Evolutionary conservation across 208 protist species (phyloP), one percentile per base, ranked within the genome.

Genomic region (Trypanosoma rangeli): DNA sequence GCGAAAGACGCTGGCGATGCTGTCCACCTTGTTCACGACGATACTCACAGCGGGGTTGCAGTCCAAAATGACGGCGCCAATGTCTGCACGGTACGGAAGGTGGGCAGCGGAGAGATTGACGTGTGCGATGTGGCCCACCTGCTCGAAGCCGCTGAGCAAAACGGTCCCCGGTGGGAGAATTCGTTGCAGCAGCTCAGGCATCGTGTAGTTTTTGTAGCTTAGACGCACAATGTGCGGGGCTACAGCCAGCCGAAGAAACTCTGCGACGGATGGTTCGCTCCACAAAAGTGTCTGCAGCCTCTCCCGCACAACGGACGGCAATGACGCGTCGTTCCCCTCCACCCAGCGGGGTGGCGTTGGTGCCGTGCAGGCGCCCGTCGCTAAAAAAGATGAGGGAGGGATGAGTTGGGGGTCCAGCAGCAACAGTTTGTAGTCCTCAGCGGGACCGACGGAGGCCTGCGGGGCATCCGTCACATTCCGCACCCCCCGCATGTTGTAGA

Each of bases 1-100:
- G 57, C 98, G 92, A 74, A 97, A 99, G 10, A 95, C 87, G 66
- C 86, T 98, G 53, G 92, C 86, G 60, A 99, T 99, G 54, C 72
- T 85, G 59, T 92, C 94, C 13, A 96, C 72, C 80, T 99, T 99
- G 74, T 99, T 99, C 29, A 99, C 97, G 22, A 99, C 98, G 1
- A 98, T 97, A 53, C 78, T 74, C 4, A 99, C 80, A 8, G 74
- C 84, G 0, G 90, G 83, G 71, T 97, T 97, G 82, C 98, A 98
- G 74, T 98, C 95, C 2, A 99, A 59, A 29, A 99, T 90, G 10
- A 98, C 92, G 58, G 98, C 85, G 0, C 97, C 98, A 76, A 99
- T 99, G 24, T 96, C 63, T 16, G 77, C 20, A 3, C 87, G 85
- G 78, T 97, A 98, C 22, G 94, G 94, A 46, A 98, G 59, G 54